Percentiles rank a stretch among this genome's conserved stretches.
Conservation (phyloP, 2,329 filamentous ascomycete species). For the Trichoderma aggressivum region DNA sequence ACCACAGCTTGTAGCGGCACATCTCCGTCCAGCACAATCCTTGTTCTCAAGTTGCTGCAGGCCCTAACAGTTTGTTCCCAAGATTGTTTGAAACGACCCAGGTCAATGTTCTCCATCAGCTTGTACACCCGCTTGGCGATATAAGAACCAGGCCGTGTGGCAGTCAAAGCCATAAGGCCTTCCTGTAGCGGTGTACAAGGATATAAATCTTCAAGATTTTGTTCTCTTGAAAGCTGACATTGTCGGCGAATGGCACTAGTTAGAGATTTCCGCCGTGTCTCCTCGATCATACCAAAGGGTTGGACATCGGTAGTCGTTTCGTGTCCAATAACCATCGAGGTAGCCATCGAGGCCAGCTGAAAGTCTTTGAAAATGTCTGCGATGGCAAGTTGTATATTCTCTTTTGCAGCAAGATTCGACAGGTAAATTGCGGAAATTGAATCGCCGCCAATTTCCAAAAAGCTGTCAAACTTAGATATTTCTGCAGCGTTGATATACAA, state of each 20-base stretch:
- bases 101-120: slow-evolving; percentile 12
- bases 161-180: slow-evolving; percentile 32
- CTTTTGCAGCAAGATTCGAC: not conserved
- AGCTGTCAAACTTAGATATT: slow-evolving; percentile 28
- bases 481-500: not conserved
- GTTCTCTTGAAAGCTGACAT: not conserved
- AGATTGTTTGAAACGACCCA: slow-evolving; percentile 20
- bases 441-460: slow-evolving; percentile 42
- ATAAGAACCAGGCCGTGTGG: slow-evolving; percentile 25
- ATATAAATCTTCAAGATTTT: slow-evolving; percentile 29
- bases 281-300: not conserved
- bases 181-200: slow-evolving; percentile 40
- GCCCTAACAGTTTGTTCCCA: slow-evolving; percentile 21
- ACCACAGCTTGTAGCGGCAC: slow-evolving; percentile 18
- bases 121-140: slow-evolving; percentile 19
- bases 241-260: not conserved
- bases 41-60: slow-evolving; percentile 23
- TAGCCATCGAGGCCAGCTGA: slow-evolving; percentile 2
- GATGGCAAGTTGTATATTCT: not conserved
- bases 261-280: not conserved
- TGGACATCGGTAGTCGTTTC: not conserved
- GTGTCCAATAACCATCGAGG: not conserved
- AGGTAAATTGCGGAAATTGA: slow-evolving; percentile 31
- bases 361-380: slow-evolving; percentile 1
- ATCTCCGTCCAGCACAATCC: slow-evolving; percentile 21